phyloP scores from a whole-genome alignment of 768 basidiomycete genomes.

The Cyclocybe cylindracea region DNA sequence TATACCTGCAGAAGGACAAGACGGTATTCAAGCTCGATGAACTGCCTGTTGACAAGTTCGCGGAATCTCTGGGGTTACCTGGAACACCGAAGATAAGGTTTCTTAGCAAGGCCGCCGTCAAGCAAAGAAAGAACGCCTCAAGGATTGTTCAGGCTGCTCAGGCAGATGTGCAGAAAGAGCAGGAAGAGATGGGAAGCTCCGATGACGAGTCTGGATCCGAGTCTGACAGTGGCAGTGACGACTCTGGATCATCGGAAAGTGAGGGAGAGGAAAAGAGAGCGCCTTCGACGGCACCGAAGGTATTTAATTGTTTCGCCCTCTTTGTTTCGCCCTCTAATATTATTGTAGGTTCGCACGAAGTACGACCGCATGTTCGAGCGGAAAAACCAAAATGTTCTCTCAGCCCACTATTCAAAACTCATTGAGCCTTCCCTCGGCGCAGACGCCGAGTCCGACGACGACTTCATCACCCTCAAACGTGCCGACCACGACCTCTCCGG shows the following conservation, averaged over 20 bases:
- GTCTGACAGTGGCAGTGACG: conserved; percentile 21
- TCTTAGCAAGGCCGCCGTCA: conserved; percentile 62
- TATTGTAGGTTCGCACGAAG: conserved; percentile 69
- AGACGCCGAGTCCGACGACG: conserved; percentile 57
- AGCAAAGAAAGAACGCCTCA: conserved; percentile 75
- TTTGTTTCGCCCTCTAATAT: background rate
- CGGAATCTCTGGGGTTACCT: conserved; percentile 88
- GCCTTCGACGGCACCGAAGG: conserved; percentile 20
- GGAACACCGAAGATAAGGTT: conserved; percentile 97
- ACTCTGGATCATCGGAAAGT: conserved; percentile 20
- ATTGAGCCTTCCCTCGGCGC: conserved; percentile 62
- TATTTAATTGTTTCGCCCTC: conserved; percentile 24
- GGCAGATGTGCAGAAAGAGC: conserved; percentile 24
- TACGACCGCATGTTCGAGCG: conserved; percentile 98
- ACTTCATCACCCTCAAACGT: conserved; percentile 95
- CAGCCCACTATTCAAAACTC: conserved; percentile 87
- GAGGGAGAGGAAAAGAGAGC: conserved; percentile 21
- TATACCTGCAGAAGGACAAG: conserved; percentile 94
- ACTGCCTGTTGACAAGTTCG: conserved; percentile 81
- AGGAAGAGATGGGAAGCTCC: conserved; percentile 9
- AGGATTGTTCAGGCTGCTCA: conserved; percentile 40
- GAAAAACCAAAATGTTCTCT: conserved; percentile 91
- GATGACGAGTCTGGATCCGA: conserved; percentile 13
- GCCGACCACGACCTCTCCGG: conserved; percentile 71
- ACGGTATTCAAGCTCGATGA: conserved; percentile 84